These are phyloP conservation scores for Leccinum longicurvipes DNA, from an alignment of 768 basidiomycete genomes.

Conservation along the genomic window DNA sequence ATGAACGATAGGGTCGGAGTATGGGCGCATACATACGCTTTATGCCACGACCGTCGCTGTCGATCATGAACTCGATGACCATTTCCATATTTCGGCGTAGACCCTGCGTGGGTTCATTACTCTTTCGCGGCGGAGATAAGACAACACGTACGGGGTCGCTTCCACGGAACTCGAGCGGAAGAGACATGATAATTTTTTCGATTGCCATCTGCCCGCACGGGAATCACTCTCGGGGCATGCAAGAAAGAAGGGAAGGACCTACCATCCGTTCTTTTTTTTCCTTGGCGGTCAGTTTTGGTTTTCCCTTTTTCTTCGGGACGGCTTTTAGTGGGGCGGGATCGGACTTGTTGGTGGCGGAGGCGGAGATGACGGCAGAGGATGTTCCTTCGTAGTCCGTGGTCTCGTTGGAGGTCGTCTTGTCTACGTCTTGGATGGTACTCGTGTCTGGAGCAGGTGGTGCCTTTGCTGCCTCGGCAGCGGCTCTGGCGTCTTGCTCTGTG, in stretches of 20 bases:
- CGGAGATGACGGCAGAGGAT: slow-evolving; percentile 11
- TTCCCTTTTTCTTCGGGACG: slow-evolving; percentile 48
- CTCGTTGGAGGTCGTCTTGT: slow-evolving; percentile 31
- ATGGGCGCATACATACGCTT: slow-evolving; percentile 46
- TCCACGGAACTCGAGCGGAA: slow-evolving; percentile 90
- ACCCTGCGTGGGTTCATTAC: slow-evolving; percentile 39
- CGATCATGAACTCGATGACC: slow-evolving; percentile 75
- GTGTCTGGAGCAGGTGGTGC: slow-evolving; percentile 24
- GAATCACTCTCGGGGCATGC: neutral
- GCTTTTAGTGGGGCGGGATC: slow-evolving; percentile 36
- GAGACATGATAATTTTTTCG: slow-evolving; percentile 67
- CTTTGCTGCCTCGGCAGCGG: slow-evolving; percentile 52
- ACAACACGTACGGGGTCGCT: slow-evolving; percentile 66
- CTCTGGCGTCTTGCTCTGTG: slow-evolving; percentile 55
- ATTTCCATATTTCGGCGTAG: slow-evolving; percentile 76
- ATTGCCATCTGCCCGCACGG: slow-evolving; percentile 44
- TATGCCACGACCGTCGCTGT: slow-evolving; percentile 55
- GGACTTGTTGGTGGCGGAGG: slow-evolving; percentile 37
- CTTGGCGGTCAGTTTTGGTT: slow-evolving; percentile 68
- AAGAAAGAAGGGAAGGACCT: slow-evolving; percentile 17
- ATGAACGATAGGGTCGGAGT: neutral
- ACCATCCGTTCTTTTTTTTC: slow-evolving; percentile 84
- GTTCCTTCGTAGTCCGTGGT: slow-evolving; percentile 35
- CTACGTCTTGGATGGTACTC: slow-evolving; percentile 20
- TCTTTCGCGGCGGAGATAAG: neutral